These are phyloP conservation scores for Brettanomyces bruxellensis DNA, from an alignment of 805 yeast species.

Conservation along the genomic window DNA sequence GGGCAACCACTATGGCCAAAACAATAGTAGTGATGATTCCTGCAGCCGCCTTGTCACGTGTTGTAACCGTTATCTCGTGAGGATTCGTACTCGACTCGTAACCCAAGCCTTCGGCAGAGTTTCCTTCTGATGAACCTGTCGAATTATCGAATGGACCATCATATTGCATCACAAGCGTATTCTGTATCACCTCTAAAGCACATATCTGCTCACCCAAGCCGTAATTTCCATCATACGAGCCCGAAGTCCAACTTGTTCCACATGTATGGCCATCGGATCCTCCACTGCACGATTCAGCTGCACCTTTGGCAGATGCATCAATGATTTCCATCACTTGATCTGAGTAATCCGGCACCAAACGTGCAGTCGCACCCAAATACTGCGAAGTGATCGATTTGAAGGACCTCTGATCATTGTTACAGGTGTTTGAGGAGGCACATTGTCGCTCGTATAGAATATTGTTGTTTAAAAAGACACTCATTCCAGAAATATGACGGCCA, in stretches of 20 bases:
- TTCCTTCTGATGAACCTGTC: slow-evolving; percentile 68
- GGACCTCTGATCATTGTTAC: slow-evolving; percentile 71
- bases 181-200: slow-evolving; percentile 59
- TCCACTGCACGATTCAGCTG: slow-evolving; percentile 73
- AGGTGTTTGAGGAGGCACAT: slow-evolving; percentile 42
- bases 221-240: slow-evolving; percentile 54
- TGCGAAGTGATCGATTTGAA: slow-evolving; percentile 66
- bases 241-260: slow-evolving; percentile 60
- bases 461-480: slow-evolving; percentile 35
- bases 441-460: slow-evolving; percentile 51
- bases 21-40: slow-evolving; percentile 77
- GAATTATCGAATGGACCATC: slow-evolving; percentile 49
- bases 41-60: slow-evolving; percentile 80
- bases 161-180: slow-evolving; percentile 27
- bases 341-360: slow-evolving; percentile 40
- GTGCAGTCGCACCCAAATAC: slow-evolving; percentile 49
- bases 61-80: slow-evolving; percentile 39
- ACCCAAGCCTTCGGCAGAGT: slow-evolving; percentile 43
- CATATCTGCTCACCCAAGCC: slow-evolving; percentile 84
- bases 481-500: slow-evolving; percentile 27
- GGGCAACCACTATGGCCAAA: slow-evolving; percentile 48
- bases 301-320: slow-evolving; percentile 49
- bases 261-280: slow-evolving; percentile 85
- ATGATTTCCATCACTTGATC: slow-evolving; percentile 29
- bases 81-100: slow-evolving; percentile 37